A percentile compares a stretch with the other conserved stretches of the same genome.
Evolutionary conservation across 2,329 filamentous ascomycete genomes (phyloP).

Genomic region (Neofusicoccum ribis): DNA sequence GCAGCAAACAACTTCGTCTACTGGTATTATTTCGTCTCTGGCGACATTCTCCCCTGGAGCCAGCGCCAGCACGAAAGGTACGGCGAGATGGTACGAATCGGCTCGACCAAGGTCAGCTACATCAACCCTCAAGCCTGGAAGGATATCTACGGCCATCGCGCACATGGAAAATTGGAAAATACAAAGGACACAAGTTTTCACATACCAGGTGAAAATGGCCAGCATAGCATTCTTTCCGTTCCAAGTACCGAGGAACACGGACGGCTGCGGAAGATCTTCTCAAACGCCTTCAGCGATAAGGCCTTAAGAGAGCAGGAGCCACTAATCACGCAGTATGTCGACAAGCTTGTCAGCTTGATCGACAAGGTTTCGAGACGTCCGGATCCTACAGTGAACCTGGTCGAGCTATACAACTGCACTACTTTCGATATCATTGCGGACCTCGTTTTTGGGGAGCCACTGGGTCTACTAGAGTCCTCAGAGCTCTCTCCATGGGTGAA

Average conservation of each 20-base stretch:
- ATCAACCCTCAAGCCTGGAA: constrained; percentile 43
- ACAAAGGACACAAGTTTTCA: constrained; percentile 12
- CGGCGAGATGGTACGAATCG: constrained; percentile 44
- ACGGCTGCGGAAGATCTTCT: constrained; percentile 39
- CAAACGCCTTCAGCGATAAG: constrained; percentile 43
- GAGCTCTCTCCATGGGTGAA: constrained; percentile 33
- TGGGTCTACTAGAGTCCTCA: constrained; percentile 23
- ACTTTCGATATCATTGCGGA: constrained; percentile 30
- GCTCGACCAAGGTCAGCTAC: constrained; percentile 45
- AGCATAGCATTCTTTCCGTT: constrained; percentile 32
- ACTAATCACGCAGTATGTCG: constrained; percentile 42
- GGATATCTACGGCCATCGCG: neutral
- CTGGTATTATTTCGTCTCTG: constrained; percentile 13
- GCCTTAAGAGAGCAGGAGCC: constrained; percentile 42
- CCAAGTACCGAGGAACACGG: constrained; percentile 41
- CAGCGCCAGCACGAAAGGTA: constrained; percentile 36
- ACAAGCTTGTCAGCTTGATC: constrained; percentile 40
- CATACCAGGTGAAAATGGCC: constrained; percentile 30
- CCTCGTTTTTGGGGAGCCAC: constrained; percentile 26
- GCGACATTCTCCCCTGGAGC: constrained; percentile 29
- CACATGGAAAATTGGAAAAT: neutral
- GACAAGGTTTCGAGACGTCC: constrained; percentile 26
- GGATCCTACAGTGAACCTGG: constrained; percentile 22
- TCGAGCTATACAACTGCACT: constrained; percentile 33
- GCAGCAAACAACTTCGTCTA: no score